Evolutionary conservation across 176 grass and related monocot species (phyloP), one percentile per base, ranked within the genome.

Genomic region (Zoysia pacifica): DNA sequence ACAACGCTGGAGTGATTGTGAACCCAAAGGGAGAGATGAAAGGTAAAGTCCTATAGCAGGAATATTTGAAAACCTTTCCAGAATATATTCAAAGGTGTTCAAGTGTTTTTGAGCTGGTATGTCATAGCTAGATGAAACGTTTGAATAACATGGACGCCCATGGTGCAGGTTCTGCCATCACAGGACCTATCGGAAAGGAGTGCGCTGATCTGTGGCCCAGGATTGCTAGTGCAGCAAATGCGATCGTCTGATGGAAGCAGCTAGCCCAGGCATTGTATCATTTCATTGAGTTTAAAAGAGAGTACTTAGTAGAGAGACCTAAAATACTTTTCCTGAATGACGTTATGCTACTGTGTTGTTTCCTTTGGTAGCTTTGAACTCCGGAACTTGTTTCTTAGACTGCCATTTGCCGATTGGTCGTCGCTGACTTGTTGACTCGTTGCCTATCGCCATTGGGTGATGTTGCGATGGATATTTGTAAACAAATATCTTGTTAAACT

Each of bases 131-230:
- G 15, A 4, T 3, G 65, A 49, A 5, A 37, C 50, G 14, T 12
- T 5, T 40, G 37, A 81, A 7, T 53, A 42, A 79, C 7, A 18
- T 15, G 4, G 44, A 11, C 39, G 71, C 28, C 3, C 2, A 65
- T 71, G 3, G 0, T 66, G 79, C 79, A 97, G 93, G 93, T 42
- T 97, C 93, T 84, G 93, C 93, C 48, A 97, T 96, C 87, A 96
- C 93, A 5, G 93, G 93, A 79, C 93, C 93, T 5, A 96, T 96
- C n/a, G 90, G 93, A 55, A 96, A 96, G 87, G 93, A 96, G 61
- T 96, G 93, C 0, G 93, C 93, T 47, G 93, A 92, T 88, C 85
- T 96, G 36, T 96, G 93, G 93, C 93, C 93, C 44, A 96, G 93
- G 83, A 96, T 96, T 20, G 93, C 93, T 36, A 92, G 93, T 58